These are phyloP conservation scores for Microdochium trichocladiopsis DNA, from an alignment of 2,329 filamentous ascomycete genomes.

Conservation along the genomic window DNA sequence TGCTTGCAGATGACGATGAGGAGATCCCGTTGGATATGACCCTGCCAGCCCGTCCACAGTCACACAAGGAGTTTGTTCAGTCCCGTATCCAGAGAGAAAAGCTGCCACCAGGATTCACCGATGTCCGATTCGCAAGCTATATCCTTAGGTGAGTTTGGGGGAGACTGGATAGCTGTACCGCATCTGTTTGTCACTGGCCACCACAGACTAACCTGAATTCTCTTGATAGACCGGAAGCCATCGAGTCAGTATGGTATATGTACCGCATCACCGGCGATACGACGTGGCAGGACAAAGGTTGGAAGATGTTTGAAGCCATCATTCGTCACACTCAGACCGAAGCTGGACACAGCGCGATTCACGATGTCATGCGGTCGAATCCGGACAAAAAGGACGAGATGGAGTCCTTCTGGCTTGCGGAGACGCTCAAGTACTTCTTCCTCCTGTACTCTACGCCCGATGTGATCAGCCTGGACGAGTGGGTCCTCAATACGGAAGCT, in stretches of 20 bases:
- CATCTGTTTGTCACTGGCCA: slow-evolving; percentile 4
- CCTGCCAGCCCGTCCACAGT: slow-evolving; percentile 32
- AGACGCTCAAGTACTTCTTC: slow-evolving; percentile 92
- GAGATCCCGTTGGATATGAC: slow-evolving; percentile 12
- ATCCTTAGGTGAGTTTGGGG: slow-evolving; percentile 49
- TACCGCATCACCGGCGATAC: slow-evolving; percentile 81
- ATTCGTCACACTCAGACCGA: slow-evolving; percentile 58
- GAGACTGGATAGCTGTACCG: no score
- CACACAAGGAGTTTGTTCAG: slow-evolving; percentile 47
- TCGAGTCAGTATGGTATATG: slow-evolving; percentile 84
- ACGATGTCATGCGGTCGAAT: slow-evolving; percentile 47
- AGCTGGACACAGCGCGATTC: slow-evolving; percentile 63
- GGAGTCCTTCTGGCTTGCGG: slow-evolving; percentile 58
- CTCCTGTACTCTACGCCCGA: slow-evolving; percentile 62
- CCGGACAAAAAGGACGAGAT: slow-evolving; percentile 21
- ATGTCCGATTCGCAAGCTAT: slow-evolving; percentile 40
- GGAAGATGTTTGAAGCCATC: slow-evolving; percentile 76
- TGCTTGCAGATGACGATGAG: slow-evolving; percentile 34
- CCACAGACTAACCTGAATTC: no score
- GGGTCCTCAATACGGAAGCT: slow-evolving; percentile 59
- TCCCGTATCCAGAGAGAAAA: slow-evolving; percentile 32
- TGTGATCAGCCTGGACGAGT: slow-evolving; percentile 61
- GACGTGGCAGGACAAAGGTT: slow-evolving; percentile 72
- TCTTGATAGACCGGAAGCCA: slow-evolving; percentile 63
- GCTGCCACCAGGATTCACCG: slow-evolving; percentile 43